Evolutionary conservation across 2,329 filamentous ascomycete species (phyloP), one percentile per base, ranked within the genome.

Genomic region (Colletotrichum limetticola): DNA sequence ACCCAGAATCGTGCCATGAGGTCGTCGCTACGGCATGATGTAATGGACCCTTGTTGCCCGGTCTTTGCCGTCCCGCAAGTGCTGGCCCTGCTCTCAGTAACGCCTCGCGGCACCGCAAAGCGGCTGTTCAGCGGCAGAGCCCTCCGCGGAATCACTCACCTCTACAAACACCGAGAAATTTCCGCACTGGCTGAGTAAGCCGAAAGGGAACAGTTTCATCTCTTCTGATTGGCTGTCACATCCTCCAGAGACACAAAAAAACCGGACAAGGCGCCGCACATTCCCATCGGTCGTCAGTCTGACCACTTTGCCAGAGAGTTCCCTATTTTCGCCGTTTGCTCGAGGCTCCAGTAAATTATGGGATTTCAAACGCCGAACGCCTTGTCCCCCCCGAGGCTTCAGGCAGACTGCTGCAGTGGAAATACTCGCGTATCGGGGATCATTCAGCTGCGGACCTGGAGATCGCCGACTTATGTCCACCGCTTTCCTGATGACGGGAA

Each of bases 141-240:
- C 24, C 19, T 57, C 35, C 46, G 61, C 16, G n/a, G 37, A 26
- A 30, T 58, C 67, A 42, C 37, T 55, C 59, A 16, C 64, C 64
- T 24, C 19, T 66, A 66, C 66, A 74, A 69, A 80, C 66, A 74
- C 79, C 79, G 79, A 80, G 76, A 77, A 78, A 80, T 79, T 77
- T 72, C 79, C 79, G 77, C 53, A 4, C 5, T n/a, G 19, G 37
- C n/a, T 65, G 63, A 71, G 60, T 66, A 63, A 68, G 72, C 72
- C 14, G 16, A 32, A 6, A 26, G 7, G 11, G 12, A 3, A 24
- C 3, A 11, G 28, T 42, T n/a, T n/a, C 1, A 16, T 12, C 28
- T 19, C 9, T 12, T n/a, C 12, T 63, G 46, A 74, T 72, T 74
- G 60, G 72, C 60, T 16, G 5, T 3, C n/a, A 8, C 6, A 3